Percentiles rank a stretch among this genome's conserved stretches.
Evolutionary conservation across 2,329 filamentous ascomycete genomes (phyloP).

Genomic region (Xylariaceae sp.): DNA sequence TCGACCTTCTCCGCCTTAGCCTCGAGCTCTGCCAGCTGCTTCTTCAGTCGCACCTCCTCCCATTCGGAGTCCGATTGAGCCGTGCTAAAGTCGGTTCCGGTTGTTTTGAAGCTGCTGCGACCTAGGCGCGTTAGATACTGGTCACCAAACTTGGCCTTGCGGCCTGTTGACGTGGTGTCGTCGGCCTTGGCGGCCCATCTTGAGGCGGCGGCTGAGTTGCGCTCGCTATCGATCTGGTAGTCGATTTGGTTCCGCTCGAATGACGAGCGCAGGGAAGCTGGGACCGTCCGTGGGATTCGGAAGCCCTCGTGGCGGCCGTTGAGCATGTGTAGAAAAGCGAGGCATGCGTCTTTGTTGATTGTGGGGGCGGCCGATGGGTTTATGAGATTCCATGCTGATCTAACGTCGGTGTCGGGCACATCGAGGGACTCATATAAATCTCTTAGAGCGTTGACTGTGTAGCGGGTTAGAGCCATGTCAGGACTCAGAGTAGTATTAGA

Average conservation of each 20-base stretch:
- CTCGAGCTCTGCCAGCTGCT: slow-evolving; percentile 85
- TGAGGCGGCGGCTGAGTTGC: slow-evolving; percentile 54
- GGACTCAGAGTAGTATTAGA: background rate
- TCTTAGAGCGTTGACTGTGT: slow-evolving; percentile 67
- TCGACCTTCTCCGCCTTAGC: slow-evolving; percentile 82
- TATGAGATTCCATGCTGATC: slow-evolving; percentile 94
- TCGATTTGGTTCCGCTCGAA: slow-evolving; percentile 97
- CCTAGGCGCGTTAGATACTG: slow-evolving; percentile 91
- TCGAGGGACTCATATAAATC: slow-evolving; percentile 80
- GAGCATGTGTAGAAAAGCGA: slow-evolving; percentile 94
- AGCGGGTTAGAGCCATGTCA: background rate
- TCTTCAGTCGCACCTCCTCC: slow-evolving; percentile 94
- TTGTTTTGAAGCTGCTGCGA: slow-evolving; percentile 71
- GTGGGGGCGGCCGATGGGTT: slow-evolving; percentile 79
- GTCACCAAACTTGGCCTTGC: slow-evolving; percentile 96
- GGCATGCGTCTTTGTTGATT: slow-evolving; percentile 90
- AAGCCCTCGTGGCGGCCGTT: slow-evolving; percentile 94
- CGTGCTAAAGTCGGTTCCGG: slow-evolving; percentile 84
- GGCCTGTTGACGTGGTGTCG: slow-evolving; percentile 76
- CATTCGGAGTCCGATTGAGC: slow-evolving; percentile 82
- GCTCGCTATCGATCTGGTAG: slow-evolving; percentile 81
- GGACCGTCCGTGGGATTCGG: slow-evolving; percentile 87
- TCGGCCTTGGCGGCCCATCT: slow-evolving; percentile 77
- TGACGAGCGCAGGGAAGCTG: slow-evolving; percentile 80
- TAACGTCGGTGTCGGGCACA: slow-evolving; percentile 71